phyloP scores from a whole-genome alignment of 179 eudicot genomes.

The Patellifolia procumbens region DNA sequence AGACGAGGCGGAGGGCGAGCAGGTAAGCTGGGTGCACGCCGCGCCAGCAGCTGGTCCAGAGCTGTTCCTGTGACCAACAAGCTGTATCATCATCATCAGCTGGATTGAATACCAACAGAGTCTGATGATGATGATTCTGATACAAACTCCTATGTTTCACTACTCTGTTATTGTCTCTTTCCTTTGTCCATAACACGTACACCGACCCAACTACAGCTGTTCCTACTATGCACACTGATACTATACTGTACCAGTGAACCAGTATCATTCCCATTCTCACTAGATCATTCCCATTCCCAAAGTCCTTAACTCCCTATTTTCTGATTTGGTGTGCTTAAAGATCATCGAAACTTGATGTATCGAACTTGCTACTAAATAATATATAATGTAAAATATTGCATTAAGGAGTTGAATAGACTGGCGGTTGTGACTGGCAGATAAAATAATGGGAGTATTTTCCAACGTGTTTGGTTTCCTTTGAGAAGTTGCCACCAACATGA shows the following conservation, averaged over 20 bases:
- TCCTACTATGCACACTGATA: slow-evolving; percentile 50
- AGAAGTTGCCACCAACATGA: no score
- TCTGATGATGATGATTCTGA: not conserved
- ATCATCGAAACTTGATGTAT: no score
- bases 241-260: slow-evolving; percentile 46
- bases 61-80: slow-evolving; percentile 33
- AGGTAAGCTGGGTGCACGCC: slow-evolving; percentile 53
- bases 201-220: slow-evolving; percentile 36
- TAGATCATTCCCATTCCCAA: no score
- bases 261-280: slow-evolving; percentile 16
- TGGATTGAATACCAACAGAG: no score
- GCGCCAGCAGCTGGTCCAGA: slow-evolving; percentile 57
- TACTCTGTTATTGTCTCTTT: slow-evolving; percentile 24
- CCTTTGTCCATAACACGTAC: slow-evolving; percentile 45
- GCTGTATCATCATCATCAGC: not conserved
- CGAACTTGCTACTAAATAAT: not conserved
- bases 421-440: slow-evolving; percentile 19
- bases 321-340: not conserved
- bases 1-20: slow-evolving; percentile 31
- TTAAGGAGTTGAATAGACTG: not conserved
- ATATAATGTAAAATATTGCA: not conserved
- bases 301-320: not conserved
- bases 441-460: no score
- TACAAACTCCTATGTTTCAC: slow-evolving; percentile 25
- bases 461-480: no score